Percentiles rank a stretch among this genome's conserved stretches.
Evolutionary conservation across 805 yeast genomes (phyloP).

Genomic region (Groenewaldozyma salmanticensis): DNA sequence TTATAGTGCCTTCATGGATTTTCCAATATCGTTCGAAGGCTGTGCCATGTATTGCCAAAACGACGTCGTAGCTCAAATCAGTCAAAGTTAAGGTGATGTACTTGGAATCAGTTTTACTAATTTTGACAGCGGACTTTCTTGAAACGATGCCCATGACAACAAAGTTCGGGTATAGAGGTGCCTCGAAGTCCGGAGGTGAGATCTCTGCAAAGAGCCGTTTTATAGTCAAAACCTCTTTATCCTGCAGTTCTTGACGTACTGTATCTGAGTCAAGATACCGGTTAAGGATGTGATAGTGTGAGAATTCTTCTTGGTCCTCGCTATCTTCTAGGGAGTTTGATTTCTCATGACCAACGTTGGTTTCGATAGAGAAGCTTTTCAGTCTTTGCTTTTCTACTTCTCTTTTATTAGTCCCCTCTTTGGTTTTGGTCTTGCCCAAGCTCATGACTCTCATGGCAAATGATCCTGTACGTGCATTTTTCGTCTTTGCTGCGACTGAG

Average conservation of each 20-base stretch:
- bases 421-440: neutral
- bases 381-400: slow-evolving; percentile 4
- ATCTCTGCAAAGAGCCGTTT: slow-evolving; percentile 56
- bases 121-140: slow-evolving; percentile 43
- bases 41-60: slow-evolving; percentile 53
- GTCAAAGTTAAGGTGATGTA: slow-evolving; percentile 57
- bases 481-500: neutral
- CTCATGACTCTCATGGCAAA: slow-evolving; percentile 9
- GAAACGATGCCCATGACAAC: slow-evolving; percentile 65
- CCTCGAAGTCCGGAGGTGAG: slow-evolving; percentile 54
- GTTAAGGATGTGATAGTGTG: slow-evolving; percentile 35
- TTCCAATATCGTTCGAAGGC: slow-evolving; percentile 69
- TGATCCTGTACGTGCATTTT: slow-evolving; percentile 1
- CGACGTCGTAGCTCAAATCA: slow-evolving; percentile 52
- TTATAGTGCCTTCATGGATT: slow-evolving; percentile 59
- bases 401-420: neutral
- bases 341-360: slow-evolving; percentile 4
- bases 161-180: slow-evolving; percentile 70
- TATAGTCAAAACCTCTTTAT: slow-evolving; percentile 47
- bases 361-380: slow-evolving; percentile 1
- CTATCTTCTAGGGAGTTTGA: neutral
- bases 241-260: slow-evolving; percentile 33
- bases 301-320: slow-evolving; percentile 30
- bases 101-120: slow-evolving; percentile 32
- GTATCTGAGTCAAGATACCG: slow-evolving; percentile 36